Evolutionary conservation across 805 yeast genomes (phyloP), one percentile per base, ranked within the genome.

Genomic region (Ogataea pignaliae): DNA sequence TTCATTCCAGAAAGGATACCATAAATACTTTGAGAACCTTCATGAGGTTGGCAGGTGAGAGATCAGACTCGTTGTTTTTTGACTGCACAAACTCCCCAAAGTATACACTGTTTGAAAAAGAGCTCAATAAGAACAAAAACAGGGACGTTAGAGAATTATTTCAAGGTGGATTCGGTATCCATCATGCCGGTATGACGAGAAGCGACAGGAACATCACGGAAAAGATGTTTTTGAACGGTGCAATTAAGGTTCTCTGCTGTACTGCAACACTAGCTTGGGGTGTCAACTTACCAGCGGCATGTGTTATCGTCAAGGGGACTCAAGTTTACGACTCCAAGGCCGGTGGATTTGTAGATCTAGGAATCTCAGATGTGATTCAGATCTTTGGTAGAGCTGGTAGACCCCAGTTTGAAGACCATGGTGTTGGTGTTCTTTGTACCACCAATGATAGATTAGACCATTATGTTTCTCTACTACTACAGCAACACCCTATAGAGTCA

Each of bases 201-300:
- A 68, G 89, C 0, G 99, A 93, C 58, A 77, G 99, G 57, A 90
- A 89, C 57, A 60, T 89, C 41, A 84, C 95, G 0, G 99, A 95
- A 56, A 83, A 82, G 58, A 77, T 91, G 84, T 93, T 93, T 60
- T 71, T 82, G 29, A 69, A 73, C 29, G 98, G 99, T 35, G 85
- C 89, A 0, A 84, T 93, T 50, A 86, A 83, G 47, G 98, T 93
- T 0, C 68, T 93, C 14, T 85, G 95, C 56, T 89, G 97, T 74
- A 93, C 99, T 2, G 96, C 99, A 0, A 93, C 99, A 0, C 76
- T 93, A 46, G 99, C 99, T 0, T 93, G 99, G 99, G 99, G 99
- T 76, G 98, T 93, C 15, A 93, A 93, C 60, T 71, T 93, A 46
- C 99, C 99, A 2, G 99, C 99, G 7, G 97, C 97, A 1, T 96